Evolutionary conservation across 2,329 filamentous ascomycete species (phyloP).

Genomic region (Calonectria ilicicola): DNA sequence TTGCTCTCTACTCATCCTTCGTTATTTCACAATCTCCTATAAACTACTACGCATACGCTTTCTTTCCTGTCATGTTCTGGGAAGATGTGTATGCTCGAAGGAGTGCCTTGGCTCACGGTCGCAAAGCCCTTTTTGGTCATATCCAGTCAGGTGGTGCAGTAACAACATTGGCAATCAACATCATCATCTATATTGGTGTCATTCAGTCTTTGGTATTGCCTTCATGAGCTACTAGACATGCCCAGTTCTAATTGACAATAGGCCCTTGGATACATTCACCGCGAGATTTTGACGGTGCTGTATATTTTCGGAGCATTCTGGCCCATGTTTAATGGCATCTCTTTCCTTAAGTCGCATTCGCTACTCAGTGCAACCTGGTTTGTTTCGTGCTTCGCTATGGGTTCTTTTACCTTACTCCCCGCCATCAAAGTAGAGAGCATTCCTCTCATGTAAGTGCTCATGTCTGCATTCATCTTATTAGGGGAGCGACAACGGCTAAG

Average conservation of each 20-base stretch:
- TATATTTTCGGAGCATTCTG: constrained; percentile 83
- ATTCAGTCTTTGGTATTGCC: constrained; percentile 79
- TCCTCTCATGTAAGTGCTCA: constrained; percentile 73
- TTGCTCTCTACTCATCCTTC: constrained; percentile 82
- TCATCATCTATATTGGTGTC: constrained; percentile 76
- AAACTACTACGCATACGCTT: constrained; percentile 90
- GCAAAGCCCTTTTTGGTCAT: constrained; percentile 76
- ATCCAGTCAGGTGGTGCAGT: constrained; percentile 70
- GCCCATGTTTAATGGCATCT: constrained; percentile 79
- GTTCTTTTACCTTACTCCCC: constrained; percentile 88
- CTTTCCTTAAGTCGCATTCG: constrained; percentile 77
- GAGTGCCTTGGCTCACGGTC: constrained; percentile 75
- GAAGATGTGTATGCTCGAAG: constrained; percentile 90
- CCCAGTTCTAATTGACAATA: constrained; percentile 49
- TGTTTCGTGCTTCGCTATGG: constrained; percentile 84
- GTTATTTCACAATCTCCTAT: constrained; percentile 81
- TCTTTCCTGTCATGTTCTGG: constrained; percentile 97
- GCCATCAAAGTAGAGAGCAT: constrained; percentile 87
- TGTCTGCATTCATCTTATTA: not conserved
- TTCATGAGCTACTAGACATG: not conserved
- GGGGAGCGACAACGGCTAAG: constrained; percentile 18
- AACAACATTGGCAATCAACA: constrained; percentile 72
- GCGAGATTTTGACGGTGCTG: constrained; percentile 85
- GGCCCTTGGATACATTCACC: constrained; percentile 92
- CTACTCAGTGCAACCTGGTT: constrained; percentile 78